Evolutionary conservation across 495 filamentous ascomycete species (phyloP).

Genomic region (Trichoderma asperelloides): DNA sequence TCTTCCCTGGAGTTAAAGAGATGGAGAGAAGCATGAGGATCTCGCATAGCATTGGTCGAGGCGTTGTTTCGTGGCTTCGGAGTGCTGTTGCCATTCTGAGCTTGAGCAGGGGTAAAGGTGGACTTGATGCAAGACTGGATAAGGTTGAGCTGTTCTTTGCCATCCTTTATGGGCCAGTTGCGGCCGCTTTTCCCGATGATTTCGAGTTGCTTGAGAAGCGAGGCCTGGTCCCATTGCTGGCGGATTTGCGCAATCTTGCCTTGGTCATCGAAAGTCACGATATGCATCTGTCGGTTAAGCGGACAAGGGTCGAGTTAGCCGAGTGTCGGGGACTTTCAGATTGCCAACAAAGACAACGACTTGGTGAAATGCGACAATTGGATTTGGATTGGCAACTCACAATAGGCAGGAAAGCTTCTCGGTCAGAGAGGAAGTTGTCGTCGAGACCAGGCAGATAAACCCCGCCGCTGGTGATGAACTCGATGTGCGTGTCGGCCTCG

Average conservation of each 20-base stretch:
- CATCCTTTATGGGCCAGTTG: constrained; percentile 91
- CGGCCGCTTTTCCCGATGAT: constrained; percentile 81
- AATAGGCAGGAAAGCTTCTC: constrained; percentile 69
- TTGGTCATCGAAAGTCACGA: constrained; percentile 71
- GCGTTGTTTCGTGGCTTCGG: constrained; percentile 27
- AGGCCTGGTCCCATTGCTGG: constrained; percentile 90
- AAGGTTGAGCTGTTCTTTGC: constrained; percentile 70
- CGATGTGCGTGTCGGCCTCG: constrained; percentile 74
- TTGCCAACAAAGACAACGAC: not conserved
- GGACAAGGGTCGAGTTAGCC: not conserved
- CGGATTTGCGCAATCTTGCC: constrained; percentile 77
- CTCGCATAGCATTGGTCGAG: constrained; percentile 43
- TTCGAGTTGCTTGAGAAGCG: constrained; percentile 84
- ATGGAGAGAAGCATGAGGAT: constrained; percentile 69
- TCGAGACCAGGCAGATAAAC: constrained; percentile 83
- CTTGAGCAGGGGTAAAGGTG: constrained; percentile 13
- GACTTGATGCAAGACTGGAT: constrained; percentile 47
- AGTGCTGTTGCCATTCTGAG: constrained; percentile 16
- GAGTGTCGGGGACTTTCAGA: not conserved
- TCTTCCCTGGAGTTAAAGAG: constrained; percentile 59
- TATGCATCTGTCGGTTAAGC: constrained; percentile 57
- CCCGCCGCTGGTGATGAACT: constrained; percentile 73
- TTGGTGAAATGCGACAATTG: constrained; percentile 1
- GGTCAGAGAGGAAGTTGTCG: constrained; percentile 88
- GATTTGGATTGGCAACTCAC: constrained; percentile 42